Percentiles rank a stretch among this genome's conserved stretches.
These are phyloP conservation scores for Hydrangea macrophylla DNA, from an alignment of 148 eudicot genomes.

Conservation along the genomic window DNA sequence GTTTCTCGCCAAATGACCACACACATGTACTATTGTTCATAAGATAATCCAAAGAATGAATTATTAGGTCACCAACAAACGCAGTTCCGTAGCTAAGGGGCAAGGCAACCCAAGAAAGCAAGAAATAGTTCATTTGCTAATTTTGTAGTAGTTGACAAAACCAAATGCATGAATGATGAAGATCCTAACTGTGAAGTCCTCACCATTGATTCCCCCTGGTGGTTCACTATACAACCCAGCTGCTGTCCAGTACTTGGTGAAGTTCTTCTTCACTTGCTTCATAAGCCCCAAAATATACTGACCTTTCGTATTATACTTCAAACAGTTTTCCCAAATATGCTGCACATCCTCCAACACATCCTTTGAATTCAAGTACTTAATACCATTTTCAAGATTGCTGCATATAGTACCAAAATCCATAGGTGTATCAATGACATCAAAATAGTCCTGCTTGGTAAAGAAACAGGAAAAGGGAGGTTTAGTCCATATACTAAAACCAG, in stretches of 20 bases:
- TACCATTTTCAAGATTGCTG: slow-evolving; percentile 69
- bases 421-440: slow-evolving; percentile 82
- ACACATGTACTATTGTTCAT: too few relatives aligned
- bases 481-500: not conserved
- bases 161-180: slow-evolving; percentile 1
- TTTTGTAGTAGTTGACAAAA: not conserved
- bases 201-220: slow-evolving; percentile 33
- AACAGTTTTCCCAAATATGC: slow-evolving; percentile 75
- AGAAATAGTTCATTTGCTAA: not conserved
- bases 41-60: not conserved
- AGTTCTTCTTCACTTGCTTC: slow-evolving; percentile 78
- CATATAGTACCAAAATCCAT: slow-evolving; percentile 85
- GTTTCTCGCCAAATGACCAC: too few relatives aligned
- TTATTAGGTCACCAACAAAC: not conserved
- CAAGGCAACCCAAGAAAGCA: not conserved
- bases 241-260: slow-evolving; percentile 64
- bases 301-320: slow-evolving; percentile 73
- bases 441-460: slow-evolving; percentile 56
- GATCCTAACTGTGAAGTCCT: slow-evolving; percentile 2
- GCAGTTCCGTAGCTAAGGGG: not conserved
- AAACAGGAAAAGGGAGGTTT: slow-evolving; percentile 9
- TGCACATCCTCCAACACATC: slow-evolving; percentile 70
- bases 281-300: slow-evolving; percentile 77
- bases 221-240: slow-evolving; percentile 62
- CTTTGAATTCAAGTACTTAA: slow-evolving; percentile 63